These are phyloP conservation scores for Coemansia sp. DNA, from an alignment of 192 early-diverging fungal genomes.

Conservation along the genomic window DNA sequence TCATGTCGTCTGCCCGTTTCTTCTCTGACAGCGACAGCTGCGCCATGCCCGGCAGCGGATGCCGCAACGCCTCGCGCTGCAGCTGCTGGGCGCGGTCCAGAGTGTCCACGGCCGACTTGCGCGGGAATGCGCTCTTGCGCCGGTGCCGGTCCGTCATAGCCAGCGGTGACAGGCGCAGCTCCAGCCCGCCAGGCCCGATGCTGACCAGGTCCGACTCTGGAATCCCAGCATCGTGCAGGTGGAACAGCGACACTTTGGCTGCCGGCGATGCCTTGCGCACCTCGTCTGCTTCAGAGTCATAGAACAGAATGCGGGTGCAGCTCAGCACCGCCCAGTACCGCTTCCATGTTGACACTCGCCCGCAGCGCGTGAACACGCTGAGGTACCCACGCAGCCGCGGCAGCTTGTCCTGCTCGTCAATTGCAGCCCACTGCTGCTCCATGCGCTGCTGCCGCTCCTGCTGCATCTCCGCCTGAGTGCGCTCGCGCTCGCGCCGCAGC, in stretches of 20 bases:
- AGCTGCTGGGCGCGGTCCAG: conserved; percentile 12
- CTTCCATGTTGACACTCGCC: conserved; percentile 51
- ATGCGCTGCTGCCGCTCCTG: conserved; percentile 17
- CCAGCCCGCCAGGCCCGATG: conserved; percentile 48
- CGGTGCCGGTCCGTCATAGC: conserved; percentile 56
- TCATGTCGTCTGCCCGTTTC: conserved; percentile 6
- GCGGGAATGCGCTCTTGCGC: conserved; percentile 48
- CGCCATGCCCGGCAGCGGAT: conserved; percentile 10
- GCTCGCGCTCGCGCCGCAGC: conserved; percentile 18
- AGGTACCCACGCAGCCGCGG: conserved; percentile 39
- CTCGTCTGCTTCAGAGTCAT: conserved; percentile 39
- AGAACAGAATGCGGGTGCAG: conserved; percentile 37
- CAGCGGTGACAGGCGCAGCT: conserved; percentile 44
- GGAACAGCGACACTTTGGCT: conserved; percentile 44
- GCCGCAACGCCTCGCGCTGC: conserved; percentile 8
- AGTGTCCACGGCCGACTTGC: conserved; percentile 10
- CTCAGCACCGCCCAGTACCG: conserved; percentile 53
- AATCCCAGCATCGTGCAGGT: conserved; percentile 33
- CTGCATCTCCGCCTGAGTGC: conserved; percentile 15
- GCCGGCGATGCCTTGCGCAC: conserved; percentile 17
- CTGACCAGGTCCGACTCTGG: conserved; percentile 47
- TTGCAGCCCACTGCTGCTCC: conserved; percentile 35
- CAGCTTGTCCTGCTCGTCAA: conserved; percentile 30
- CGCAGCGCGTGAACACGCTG: conserved; percentile 49
- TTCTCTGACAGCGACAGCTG: conserved; percentile 4